Base-by-base conservation (phyloP, 257 asterid species). In the Lycium ferocissimum region DNA sequence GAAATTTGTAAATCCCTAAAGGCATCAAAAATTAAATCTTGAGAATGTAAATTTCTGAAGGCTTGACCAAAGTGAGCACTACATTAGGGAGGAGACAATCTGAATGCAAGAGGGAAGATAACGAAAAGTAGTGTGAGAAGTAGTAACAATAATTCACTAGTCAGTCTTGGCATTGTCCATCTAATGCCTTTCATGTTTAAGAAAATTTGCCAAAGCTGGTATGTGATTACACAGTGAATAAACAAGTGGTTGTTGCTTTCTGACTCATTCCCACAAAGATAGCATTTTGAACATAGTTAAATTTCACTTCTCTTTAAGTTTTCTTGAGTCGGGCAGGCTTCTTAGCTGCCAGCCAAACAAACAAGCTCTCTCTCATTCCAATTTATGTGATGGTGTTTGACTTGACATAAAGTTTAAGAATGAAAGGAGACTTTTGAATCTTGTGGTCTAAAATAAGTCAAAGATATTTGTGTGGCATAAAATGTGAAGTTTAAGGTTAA, bases 41-140 rank as follows among this genome's bases (percentile, higher is more conserved):
- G 81, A 75, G 81, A 4, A 75, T 22, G 47, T 20, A 75, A 75
- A 20, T 51, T 75, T 75, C 45, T 22, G 1, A 49, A 22, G 13
- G 56, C 63, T 75, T 75, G 81, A 49, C 45, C 62, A 26, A 75
- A 47, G 63, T 49, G 22, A 51, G 81, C 62, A 51, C 22, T 75
- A 51, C 20, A 22, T 49, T 75, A 22, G 45, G 61, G 62, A 51
- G 62, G 22, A 47, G 13, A 45, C 9, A 73, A 45, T 73, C 3
- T 11, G 15, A 20, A 7, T 20, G 9, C 6, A 73, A 73, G 59
- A 49, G 45, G 81, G 45, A 47, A 49, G 45, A 22, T 49, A 45
- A 22, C 0, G 1, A 75, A 75, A 53, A 11, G 3, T 67, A 35
- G 49, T 49, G 62, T 49, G 81, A 75, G 20, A 58, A 75, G 45